A percentile compares a stretch with the other conserved stretches of the same genome.
Conservation (phyloP, 2,329 filamentous ascomycete genomes). For the Fusarium kyushuense region DNA sequence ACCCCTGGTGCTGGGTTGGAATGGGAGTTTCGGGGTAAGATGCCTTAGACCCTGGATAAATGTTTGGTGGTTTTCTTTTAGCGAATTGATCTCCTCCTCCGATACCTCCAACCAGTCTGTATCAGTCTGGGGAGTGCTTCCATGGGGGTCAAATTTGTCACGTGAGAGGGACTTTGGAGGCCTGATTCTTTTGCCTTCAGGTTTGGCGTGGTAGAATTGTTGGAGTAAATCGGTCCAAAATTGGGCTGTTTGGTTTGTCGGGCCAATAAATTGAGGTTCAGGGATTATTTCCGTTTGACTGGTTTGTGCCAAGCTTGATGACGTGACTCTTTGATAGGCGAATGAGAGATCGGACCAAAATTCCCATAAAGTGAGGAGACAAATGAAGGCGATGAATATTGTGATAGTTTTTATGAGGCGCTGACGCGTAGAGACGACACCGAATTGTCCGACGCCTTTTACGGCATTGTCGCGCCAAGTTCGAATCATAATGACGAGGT, state of each 20-base stretch:
- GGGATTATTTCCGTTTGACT: background rate
- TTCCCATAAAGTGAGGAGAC: conserved; percentile 35
- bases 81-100: conserved; percentile 20
- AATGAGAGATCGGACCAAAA: conserved; percentile 32
- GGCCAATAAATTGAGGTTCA: conserved; percentile 25
- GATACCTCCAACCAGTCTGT: conserved; percentile 33
- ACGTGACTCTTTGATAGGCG: conserved; percentile 25
- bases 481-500: conserved; percentile 12
- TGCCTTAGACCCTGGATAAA: conserved; percentile 26
- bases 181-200: conserved; percentile 24
- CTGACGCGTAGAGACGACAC: conserved; percentile 19
- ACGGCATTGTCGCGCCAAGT: conserved; percentile 15
- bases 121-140: conserved; percentile 7
- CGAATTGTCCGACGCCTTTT: conserved; percentile 10
- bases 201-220: conserved; percentile 28
- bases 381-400: conserved; percentile 30
- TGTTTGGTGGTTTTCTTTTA: conserved; percentile 30
- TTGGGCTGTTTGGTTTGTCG: conserved; percentile 24
- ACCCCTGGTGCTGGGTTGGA: conserved; percentile 21
- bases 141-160: conserved; percentile 37
- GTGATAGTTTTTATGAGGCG: conserved; percentile 21
- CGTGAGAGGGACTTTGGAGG: conserved; percentile 22
- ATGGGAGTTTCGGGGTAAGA: conserved; percentile 34
- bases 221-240: conserved; percentile 34
- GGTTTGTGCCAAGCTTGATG: background rate